Evolutionary conservation across 2,329 filamentous ascomycete species (phyloP), one percentile per base, ranked within the genome.

Genomic region (Penicillium sp.): DNA sequence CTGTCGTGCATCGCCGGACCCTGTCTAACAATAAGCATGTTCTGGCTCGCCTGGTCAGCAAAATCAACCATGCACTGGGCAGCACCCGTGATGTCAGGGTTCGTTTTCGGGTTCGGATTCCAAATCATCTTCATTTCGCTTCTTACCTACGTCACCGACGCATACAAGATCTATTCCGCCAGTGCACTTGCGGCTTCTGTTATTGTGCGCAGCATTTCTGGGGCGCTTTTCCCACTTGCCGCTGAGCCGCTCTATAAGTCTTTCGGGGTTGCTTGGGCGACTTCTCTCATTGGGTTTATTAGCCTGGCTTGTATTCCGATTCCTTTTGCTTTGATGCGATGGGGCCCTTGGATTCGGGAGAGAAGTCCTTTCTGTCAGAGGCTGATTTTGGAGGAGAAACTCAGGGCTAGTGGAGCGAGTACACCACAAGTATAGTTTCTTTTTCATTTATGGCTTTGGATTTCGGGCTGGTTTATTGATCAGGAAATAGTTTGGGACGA

Each of bases 1-100:
- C 77, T 92, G 2, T 88, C 88, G 5, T 88, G 84, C 66, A 64
- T 90, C 17, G 88, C 87, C 1, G 88, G 88, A 0, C 87, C 88
- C 0, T 75, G 88, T 40, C 81, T 85, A 1, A 78, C 83, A 31
- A 77, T 67, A 42, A 66, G 63, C 22, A 59, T 70, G 12, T 88
- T 60, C 69, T 84, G 56, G 87, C 78, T 88, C 16, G 86, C 83
- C 19, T 88, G 82, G 81, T 80, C 82, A 1, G 77, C 84, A 1
- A 74, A 73, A 5, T 54, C 71, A 0, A 71, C 68, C 7, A 70
- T 84, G 7, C 74, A 79, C 46, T 86, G 83, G 67, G 77, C 79
- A 10, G 79, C 77, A 2, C 85, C 85, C 3, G 81, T 86, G 66
- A 67, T 87, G 10, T 83, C 84, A 0, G 85, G 86, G 0, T 64